Evolutionary conservation across 257 asterid species (phyloP), one percentile per base, ranked within the genome.

Genomic region (Lavandula angustifolia): DNA sequence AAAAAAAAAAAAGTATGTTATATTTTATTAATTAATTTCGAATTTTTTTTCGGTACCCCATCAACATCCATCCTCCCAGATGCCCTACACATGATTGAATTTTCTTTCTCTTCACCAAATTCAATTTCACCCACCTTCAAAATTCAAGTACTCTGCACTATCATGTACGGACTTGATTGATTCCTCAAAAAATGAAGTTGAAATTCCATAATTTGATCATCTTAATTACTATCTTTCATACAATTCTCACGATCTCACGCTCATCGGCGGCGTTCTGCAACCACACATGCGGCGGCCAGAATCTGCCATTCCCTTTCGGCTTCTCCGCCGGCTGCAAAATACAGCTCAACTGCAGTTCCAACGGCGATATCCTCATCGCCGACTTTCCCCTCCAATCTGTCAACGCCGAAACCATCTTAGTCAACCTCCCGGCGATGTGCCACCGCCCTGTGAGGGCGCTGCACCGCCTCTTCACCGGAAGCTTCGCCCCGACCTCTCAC

Each of bases 281-380:
- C 9, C 83, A 63, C 47, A 59, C 83, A 14, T 91, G 97, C 68
- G 96, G 92, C 34, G 60, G 27, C 0, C 63, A 57, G 31, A 54
- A 48, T 2, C 75, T 91, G 64, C 85, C 77, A 0, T 87, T 71
- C 68, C 87, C 96, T 0, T 91, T 91, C 68, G 97, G 97, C 55
- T 87, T 87, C 73, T 87, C 97, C 3, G 5, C 74, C 29, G 84
- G 76, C 62, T 91, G 97, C 71, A 59, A 70, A 58, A 87, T 91
- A 77, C 89, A 13, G 9, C 73, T 91, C 18, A 82, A 79, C 48
- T 91, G 97, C 80, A 75, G 79, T 70, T 43, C 74, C 55, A 80
- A 78, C 69, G 85, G 77, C 33, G 65, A 84, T 0, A 77, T 84
- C 52, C 56, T 49, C 71, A 74, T 72, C 54, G 73, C 76, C 9